These are phyloP conservation scores for Calonectria honghensis DNA, from an alignment of 2,329 filamentous ascomycete genomes.

Conservation along the genomic window DNA sequence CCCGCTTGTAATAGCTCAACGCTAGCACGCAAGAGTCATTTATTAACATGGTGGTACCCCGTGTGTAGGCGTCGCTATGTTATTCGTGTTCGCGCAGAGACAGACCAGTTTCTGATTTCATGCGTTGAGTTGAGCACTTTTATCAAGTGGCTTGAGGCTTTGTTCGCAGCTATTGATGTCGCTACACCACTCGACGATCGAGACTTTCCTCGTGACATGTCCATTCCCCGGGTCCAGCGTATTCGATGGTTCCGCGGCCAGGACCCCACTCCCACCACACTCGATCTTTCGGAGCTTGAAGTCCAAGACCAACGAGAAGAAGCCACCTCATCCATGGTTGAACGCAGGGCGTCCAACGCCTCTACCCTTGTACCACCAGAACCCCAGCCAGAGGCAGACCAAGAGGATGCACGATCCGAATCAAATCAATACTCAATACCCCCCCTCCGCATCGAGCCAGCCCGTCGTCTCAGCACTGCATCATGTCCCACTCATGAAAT, in stretches of 20 bases:
- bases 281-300: constrained; percentile 53
- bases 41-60: constrained; percentile 38
- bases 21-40: background rate
- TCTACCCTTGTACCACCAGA: constrained; percentile 44
- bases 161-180: constrained; percentile 85
- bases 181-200: constrained; percentile 83
- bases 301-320: constrained; percentile 47
- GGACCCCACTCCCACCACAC: constrained; percentile 55
- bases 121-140: constrained; percentile 79
- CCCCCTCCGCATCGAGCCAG: constrained; percentile 57
- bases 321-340: constrained; percentile 47
- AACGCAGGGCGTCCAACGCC: constrained; percentile 44
- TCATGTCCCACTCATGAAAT: constrained; percentile 67
- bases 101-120: constrained; percentile 83
- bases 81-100: constrained; percentile 82
- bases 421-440: constrained; percentile 44
- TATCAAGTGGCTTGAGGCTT: constrained; percentile 79
- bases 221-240: constrained; percentile 74
- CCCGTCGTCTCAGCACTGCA: constrained; percentile 66
- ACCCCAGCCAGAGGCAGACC: constrained; percentile 46
- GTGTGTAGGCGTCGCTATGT: constrained; percentile 74
- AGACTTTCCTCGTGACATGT: constrained; percentile 77
- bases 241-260: constrained; percentile 70
- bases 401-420: constrained; percentile 45
- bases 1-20: constrained; percentile 9